A percentile compares a stretch with the other conserved stretches of the same genome.
These are phyloP conservation scores for Vigna reflexopilosa DNA, from an alignment of 306 rosid genomes.

Conservation along the genomic window DNA sequence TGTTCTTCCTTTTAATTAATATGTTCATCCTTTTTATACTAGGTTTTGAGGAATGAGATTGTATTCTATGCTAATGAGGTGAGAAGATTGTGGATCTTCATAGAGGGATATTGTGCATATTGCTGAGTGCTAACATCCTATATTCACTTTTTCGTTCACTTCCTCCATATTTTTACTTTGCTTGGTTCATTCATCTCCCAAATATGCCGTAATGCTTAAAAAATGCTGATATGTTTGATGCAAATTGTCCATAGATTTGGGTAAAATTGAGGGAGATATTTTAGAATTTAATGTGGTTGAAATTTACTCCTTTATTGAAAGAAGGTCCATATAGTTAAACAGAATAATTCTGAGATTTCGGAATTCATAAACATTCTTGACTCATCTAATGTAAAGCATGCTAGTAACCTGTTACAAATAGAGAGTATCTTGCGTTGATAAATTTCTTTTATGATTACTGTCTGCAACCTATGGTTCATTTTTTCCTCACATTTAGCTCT, in stretches of 20 bases:
- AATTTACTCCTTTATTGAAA: not conserved
- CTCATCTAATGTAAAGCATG: not conserved
- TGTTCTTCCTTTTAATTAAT: not conserved
- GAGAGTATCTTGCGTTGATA: not conserved
- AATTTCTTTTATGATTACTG: not conserved
- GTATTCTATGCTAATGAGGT: not conserved
- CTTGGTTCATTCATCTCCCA: not conserved
- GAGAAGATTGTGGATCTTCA: not conserved
- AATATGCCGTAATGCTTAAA: not conserved
- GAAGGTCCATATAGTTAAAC: not conserved
- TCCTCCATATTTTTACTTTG: not conserved
- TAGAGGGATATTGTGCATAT: too few relatives aligned
- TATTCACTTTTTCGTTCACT: not conserved
- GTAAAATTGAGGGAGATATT: not conserved
- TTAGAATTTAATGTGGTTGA: slow-evolving; percentile 11
- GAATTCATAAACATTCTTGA: not conserved
- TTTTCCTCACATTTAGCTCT: not conserved
- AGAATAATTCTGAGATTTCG: not conserved
- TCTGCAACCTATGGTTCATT: not conserved
- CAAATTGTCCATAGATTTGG: slow-evolving; percentile 4
- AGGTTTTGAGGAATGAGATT: not conserved
- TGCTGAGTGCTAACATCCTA: not conserved
- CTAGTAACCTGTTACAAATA: not conserved
- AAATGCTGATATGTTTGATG: not conserved
- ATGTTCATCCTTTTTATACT: not conserved